phyloP scores from a whole-genome alignment of 257 asterid genomes.

The Nyctanthes arbortristis region DNA sequence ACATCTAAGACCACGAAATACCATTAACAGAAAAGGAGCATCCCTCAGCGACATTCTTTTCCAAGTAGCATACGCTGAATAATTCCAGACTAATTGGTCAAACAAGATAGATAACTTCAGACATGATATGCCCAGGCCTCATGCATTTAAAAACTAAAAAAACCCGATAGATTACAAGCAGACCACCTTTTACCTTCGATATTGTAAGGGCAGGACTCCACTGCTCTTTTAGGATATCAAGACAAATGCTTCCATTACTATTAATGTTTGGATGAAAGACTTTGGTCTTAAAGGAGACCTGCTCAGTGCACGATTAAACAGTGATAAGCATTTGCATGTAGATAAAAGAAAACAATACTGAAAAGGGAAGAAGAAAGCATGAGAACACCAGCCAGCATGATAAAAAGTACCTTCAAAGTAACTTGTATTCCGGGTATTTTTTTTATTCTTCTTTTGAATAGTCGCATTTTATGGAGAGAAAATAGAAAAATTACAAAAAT shows the following conservation, averaged over 20 bases:
- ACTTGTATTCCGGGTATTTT: background rate
- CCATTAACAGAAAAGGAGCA: background rate
- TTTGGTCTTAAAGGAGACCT: slow-evolving; percentile 52
- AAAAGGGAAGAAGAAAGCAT: background rate
- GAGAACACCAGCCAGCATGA: too few species aligned
- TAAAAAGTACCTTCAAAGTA: background rate
- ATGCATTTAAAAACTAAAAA: background rate
- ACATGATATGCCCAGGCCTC: too few species aligned
- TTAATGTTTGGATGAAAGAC: slow-evolving; percentile 53
- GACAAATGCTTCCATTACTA: slow-evolving; percentile 52
- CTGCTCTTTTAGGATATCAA: slow-evolving; percentile 53
- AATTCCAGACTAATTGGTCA: background rate
- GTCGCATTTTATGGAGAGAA: too few species aligned
- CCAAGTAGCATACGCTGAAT: background rate
- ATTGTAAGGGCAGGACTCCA: slow-evolving; percentile 58
- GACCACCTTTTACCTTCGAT: slow-evolving; percentile 37
- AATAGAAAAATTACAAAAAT: background rate
- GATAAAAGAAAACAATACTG: background rate
- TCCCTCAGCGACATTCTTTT: background rate
- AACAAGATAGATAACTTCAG: too few species aligned
- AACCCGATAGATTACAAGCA: background rate
- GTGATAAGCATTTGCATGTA: background rate
- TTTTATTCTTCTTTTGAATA: background rate
- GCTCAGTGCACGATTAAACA: background rate
- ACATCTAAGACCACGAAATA: too few species aligned